These are phyloP conservation scores for Talaromyces albobiverticillius DNA, from an alignment of 2,329 filamentous ascomycete species.

Conservation along the genomic window DNA sequence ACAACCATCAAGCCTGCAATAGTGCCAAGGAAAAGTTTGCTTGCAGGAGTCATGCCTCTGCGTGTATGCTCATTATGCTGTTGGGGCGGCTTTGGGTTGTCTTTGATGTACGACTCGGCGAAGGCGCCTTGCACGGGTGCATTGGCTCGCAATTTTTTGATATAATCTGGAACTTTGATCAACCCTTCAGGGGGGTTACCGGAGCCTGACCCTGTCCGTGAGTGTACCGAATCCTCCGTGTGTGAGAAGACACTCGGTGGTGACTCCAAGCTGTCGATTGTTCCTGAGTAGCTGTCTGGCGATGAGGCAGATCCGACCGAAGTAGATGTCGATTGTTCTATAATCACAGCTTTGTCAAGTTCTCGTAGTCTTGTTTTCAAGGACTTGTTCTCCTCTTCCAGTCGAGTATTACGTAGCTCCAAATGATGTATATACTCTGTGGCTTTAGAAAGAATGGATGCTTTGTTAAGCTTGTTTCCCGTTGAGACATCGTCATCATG, in stretches of 20 bases:
- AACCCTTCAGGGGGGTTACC: slow-evolving; percentile 40
- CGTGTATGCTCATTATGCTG: slow-evolving; percentile 40
- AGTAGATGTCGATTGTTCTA: slow-evolving; percentile 39
- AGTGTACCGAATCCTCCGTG: slow-evolving; percentile 30
- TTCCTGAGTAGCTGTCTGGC: slow-evolving; percentile 37
- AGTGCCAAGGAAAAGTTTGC: slow-evolving; percentile 88
- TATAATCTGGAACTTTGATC: slow-evolving; percentile 43
- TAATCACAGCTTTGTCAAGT: slow-evolving; percentile 60
- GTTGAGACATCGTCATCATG: slow-evolving; percentile 80
- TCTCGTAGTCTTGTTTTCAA: slow-evolving; percentile 79
- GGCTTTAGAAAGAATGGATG: slow-evolving; percentile 92
- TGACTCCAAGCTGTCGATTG: slow-evolving; percentile 32
- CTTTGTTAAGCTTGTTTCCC: slow-evolving; percentile 94
- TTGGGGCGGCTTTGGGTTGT: slow-evolving; percentile 21
- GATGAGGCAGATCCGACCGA: slow-evolving; percentile 37
- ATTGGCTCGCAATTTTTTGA: slow-evolving; percentile 40
- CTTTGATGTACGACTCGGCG: slow-evolving; percentile 39
- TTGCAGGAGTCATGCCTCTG: slow-evolving; percentile 51
- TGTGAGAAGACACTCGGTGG: slow-evolving; percentile 43
- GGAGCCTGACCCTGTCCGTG: slow-evolving; percentile 30
- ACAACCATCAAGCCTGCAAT: slow-evolving; percentile 89
- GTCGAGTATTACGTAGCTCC: slow-evolving; percentile 81
- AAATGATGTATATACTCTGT: slow-evolving; percentile 94
- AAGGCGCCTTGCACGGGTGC: slow-evolving; percentile 32
- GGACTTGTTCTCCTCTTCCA: slow-evolving; percentile 75